phyloP scores from a whole-genome alignment of 2,329 filamentous ascomycete species.

The Pezicula neosporulosa region DNA sequence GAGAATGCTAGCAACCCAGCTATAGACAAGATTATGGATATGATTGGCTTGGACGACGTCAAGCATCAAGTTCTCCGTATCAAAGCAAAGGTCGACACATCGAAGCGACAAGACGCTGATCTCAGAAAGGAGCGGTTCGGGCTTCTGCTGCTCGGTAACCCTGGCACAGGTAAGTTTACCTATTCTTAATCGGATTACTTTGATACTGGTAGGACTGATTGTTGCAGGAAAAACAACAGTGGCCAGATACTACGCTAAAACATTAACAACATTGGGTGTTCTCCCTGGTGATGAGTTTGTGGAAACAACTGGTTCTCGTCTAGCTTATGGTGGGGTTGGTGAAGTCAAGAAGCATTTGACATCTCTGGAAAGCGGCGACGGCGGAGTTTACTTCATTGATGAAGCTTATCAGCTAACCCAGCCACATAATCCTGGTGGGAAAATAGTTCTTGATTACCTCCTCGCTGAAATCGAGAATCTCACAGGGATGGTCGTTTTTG shows the following conservation, averaged over 20 bases:
- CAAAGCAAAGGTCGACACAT: slow-evolving; percentile 60
- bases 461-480: slow-evolving; percentile 71
- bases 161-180: slow-evolving; percentile 58
- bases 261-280: slow-evolving; percentile 58
- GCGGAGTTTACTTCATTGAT: slow-evolving; percentile 73
- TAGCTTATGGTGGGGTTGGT: slow-evolving; percentile 59
- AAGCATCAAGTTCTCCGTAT: slow-evolving; percentile 61
- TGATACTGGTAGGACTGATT: slow-evolving; percentile 41
- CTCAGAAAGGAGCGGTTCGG: slow-evolving; percentile 58
- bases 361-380: slow-evolving; percentile 56
- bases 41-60: slow-evolving; percentile 69
- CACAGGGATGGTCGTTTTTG: slow-evolving; percentile 65
- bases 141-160: slow-evolving; percentile 65
- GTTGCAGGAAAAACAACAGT: slow-evolving; percentile 62
- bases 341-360: slow-evolving; percentile 56
- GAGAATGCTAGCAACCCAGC: slow-evolving; percentile 47
- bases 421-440: slow-evolving; percentile 53
- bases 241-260: slow-evolving; percentile 64
- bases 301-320: slow-evolving; percentile 65
- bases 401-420: slow-evolving; percentile 73
- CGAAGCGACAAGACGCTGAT: slow-evolving; percentile 52
- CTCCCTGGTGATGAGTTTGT: slow-evolving; percentile 58
- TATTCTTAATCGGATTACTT: not conserved
- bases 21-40: slow-evolving; percentile 62
- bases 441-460: slow-evolving; percentile 65